Evolutionary conservation across 78 protist species (phyloP), one percentile per base, ranked within the genome.

Genomic region (Pigoraptor vietnamica): DNA sequence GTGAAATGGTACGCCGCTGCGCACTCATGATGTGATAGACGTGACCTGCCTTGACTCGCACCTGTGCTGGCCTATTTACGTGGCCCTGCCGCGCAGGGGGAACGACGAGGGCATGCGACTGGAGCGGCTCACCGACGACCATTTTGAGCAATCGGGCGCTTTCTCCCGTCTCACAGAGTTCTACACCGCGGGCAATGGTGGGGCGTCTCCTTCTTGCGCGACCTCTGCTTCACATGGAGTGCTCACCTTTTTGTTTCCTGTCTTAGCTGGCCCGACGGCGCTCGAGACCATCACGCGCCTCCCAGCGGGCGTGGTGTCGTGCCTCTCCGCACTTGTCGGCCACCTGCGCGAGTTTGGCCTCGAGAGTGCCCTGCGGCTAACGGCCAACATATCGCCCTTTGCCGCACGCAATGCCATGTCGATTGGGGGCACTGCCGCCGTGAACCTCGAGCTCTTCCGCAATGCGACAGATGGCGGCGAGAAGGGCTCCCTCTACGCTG

Each of bases 371-470:
- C 82, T 67, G 87, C 29, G 6, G 32, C 48, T 39, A 29, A 39
- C 55, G 0, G 32, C 48, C 67, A 81, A 32, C 39, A 34, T 90
- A 19, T 23, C 1, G 40, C 33, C 34, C 25, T 37, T 90, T 36
- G 2, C 87, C 0, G 0, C 40, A 23, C 29, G 87, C 37, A 79
- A 56, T 10, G n/a, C 0, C 90, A 84, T 84, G 88, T 2, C 29
- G 23, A 1, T 84, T 21, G 33, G 33, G 2, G 88, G 33, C 14
- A 0, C 0, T 0, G 33, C 88, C n/a, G 36, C 84, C 24, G 10
- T 1, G 9, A 91, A 91, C 79, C 36, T 91, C 35, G 93, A 91
- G 19, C 23, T 91, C 37, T n/a, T 91, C 24, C 48, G n/a, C 25
- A 86, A 91, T 32, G 79, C 36, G 35, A 48, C 88, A 39, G 55